Base-by-base conservation (phyloP, 768 basidiomycete species). In the Chalciporus sphaerocephalus region DNA sequence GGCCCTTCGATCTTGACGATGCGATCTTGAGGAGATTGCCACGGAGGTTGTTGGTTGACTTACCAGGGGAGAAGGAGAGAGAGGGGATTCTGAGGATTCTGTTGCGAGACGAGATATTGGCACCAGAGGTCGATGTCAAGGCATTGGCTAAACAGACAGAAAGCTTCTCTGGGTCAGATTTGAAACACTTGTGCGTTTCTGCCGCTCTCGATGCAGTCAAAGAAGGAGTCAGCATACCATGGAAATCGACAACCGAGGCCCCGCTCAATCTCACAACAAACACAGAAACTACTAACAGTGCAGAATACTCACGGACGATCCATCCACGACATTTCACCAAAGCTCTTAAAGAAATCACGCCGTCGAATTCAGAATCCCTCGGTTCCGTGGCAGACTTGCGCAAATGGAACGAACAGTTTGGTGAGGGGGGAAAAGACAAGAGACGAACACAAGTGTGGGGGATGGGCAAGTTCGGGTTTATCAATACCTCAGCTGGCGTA, bases 341-440 rank as follows among this genome's bases (percentile, higher is more conserved):
- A 58, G 93, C 94, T 0, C 72, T 96, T 47, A 83, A 79, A 53
- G 92, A 97, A 66, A 93, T 95, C 52, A 85, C 87, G 2, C 90
- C 93, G 11, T 93, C 91, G 0, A 85, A 83, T 5, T 92, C 92
- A 3, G 93, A 95, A 65, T 73, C 79, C 11, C 68, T 88, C 3
- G 87, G 87, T 38, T 86, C 78, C 39, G 77, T 91, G 25, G 69
- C 81, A 2, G 86, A 87, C 46, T 69, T 92, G 35, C 78, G 85
- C 35, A 87, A 85, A 68, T 94, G 91, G 91, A 93, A 95, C 50
- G 87, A 93, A 38, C 88, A 94, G 61, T 94, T 92, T 64, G 93
- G 94, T 20, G 92, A 95, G 63, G 92, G 91, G 5, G 69, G 78
- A 15, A 77, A 72, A 51, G 79, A 84, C 28, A 79, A 76, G 42